Evolutionary conservation across 169 alveolate genomes (phyloP).

Genomic region (Theileria sp.): DNA sequence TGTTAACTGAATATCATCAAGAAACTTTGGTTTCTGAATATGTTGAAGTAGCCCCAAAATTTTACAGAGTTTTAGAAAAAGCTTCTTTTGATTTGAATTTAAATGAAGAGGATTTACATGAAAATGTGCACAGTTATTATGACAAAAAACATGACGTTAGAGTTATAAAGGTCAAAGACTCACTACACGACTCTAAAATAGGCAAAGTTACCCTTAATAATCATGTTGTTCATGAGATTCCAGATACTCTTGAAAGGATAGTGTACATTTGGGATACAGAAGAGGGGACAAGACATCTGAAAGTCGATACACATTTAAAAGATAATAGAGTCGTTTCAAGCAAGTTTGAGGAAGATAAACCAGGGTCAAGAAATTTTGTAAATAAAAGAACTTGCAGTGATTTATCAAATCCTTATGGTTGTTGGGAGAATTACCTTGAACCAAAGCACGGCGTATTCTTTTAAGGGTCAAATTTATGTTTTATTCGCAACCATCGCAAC

Average conservation of each 20-base stretch:
- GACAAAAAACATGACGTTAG: slow-evolving; percentile 1
- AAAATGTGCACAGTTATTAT: slow-evolving; percentile 17
- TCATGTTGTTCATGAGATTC: slow-evolving; percentile 12
- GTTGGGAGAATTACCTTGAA: slow-evolving; percentile 3
- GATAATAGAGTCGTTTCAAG: slow-evolving; percentile 6
- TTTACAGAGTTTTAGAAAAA: slow-evolving; percentile 9
- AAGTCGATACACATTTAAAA: slow-evolving; percentile 10
- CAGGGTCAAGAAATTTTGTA: slow-evolving; percentile 7
- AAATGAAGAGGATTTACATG: slow-evolving; percentile 11
- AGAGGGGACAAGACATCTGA: slow-evolving; percentile 37
- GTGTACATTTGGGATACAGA: slow-evolving; percentile 21
- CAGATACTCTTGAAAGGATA: slow-evolving; percentile 18
- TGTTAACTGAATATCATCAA: slow-evolving; percentile 7
- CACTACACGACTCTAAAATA: not conserved
- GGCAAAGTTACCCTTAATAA: slow-evolving; percentile 14
- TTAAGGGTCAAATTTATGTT: not conserved
- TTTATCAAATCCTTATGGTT: not conserved
- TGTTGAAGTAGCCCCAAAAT: not conserved
- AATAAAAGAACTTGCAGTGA: slow-evolving; percentile 5
- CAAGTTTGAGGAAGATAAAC: slow-evolving; percentile 1
- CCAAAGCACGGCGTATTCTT: not conserved
- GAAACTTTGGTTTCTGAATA: slow-evolving; percentile 9
- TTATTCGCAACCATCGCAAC: not conserved
- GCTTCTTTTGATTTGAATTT: slow-evolving; percentile 16
- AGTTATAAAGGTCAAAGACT: slow-evolving; percentile 10